Conservation (phyloP, 202 grass and related monocot genomes). For the Schoenoplectus tabernaemontani region DNA sequence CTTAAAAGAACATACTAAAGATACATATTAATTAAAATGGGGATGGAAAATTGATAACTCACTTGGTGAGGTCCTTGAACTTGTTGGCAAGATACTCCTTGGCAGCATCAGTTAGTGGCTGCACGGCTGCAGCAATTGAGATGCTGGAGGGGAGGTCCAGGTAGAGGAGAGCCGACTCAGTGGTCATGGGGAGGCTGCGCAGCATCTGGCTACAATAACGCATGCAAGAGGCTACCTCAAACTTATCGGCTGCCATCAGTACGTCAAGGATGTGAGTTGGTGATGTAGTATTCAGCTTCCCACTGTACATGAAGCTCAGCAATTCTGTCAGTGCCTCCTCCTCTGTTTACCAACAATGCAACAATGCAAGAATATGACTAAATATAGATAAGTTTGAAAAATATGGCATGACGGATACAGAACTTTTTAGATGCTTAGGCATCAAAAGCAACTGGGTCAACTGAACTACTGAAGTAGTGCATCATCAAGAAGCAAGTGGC, state of each 20-base stretch:
- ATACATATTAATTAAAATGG: neutral
- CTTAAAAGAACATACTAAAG: neutral
- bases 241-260: slow-evolving; percentile 87
- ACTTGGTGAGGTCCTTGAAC: slow-evolving; percentile 86
- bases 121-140: slow-evolving; percentile 65
- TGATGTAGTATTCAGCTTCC: slow-evolving; percentile 58
- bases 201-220: slow-evolving; percentile 81
- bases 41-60: slow-evolving; percentile 36
- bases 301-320: slow-evolving; percentile 86
- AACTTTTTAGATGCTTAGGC: neutral
- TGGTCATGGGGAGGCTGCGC: slow-evolving; percentile 71
- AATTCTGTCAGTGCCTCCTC: slow-evolving; percentile 81
- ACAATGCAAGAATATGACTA: neutral
- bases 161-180: slow-evolving; percentile 80
- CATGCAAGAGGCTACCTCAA: slow-evolving; percentile 94
- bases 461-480: neutral
- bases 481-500: too few species aligned
- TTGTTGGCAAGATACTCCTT: slow-evolving; percentile 76
- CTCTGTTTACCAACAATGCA: slow-evolving; percentile 71
- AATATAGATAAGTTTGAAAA: neutral
- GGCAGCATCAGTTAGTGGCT: slow-evolving; percentile 58
- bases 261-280: slow-evolving; percentile 66
- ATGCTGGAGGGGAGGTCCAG: slow-evolving; percentile 65
- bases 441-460: neutral
- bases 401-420: neutral